Base-by-base conservation (phyloP, 2,329 filamentous ascomycete species). In the Diaporthe velutina region DNA sequence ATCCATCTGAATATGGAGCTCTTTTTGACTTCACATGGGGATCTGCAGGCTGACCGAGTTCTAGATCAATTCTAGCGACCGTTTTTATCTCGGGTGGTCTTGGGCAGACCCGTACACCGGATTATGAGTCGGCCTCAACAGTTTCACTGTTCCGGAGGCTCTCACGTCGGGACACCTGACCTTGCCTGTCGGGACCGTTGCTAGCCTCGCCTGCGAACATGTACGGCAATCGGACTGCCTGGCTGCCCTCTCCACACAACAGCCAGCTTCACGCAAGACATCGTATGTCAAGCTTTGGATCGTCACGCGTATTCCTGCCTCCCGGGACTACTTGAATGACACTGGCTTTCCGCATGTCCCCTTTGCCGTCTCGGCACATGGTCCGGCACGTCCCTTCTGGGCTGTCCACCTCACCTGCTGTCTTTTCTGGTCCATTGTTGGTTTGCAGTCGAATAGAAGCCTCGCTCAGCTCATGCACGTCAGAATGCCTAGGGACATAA, bases 1-100 rank as follows among this genome's bases (percentile, higher is more conserved):
- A 58, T 25, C 70, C 70, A 54, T 54, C 25, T 64, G 19, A 22
- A n/a, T 40, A 64, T 54, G 70, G 57, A 64, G 22, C 57, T 72
- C 70, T 64, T 50, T 50, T 33, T 61, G 57, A 33, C 60, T 42
- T 54, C 70, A 72, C 70, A 72, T 72, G 70, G 70, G 70, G 70
- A 72, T 72, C 70, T 54, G 57, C 70, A 66, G 42, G 42, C 55
- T 72, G 57, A 25, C 40, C 25, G 38, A 64, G 28, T 64, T 72
- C 70, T 64, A 71, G 70, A 71, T 60, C 70, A 50, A 71, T 71
- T 60, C 70, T 60, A 71, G 70, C 25, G 70, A 71, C 55, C 70
- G 55, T 71, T 61, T 33, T 19, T 4, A n/a, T 28, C 25, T 58
- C n/a, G 25, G 12, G 25, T 52, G 38, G 38, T 58, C 38, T 57